Conservation (phyloP, 164 flowering plant species). For the Piper betle region DNA sequence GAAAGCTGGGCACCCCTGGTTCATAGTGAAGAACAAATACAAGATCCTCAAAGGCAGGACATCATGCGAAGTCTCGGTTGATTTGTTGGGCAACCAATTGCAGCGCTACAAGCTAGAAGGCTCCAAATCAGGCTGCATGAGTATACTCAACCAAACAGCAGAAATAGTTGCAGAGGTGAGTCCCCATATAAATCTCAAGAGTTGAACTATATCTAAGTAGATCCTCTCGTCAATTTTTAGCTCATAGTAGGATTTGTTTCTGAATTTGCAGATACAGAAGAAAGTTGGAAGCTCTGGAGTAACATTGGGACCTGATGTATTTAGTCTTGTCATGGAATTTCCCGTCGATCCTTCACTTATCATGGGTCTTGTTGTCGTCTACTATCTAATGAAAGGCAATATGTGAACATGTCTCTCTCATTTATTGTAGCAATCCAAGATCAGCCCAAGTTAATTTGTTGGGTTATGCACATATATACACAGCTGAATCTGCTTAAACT, state of each 20-base stretch:
- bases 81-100: neutral
- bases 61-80: conserved; percentile 10
- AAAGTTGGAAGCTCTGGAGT: conserved; percentile 10
- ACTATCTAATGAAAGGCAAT: conserved; percentile 6
- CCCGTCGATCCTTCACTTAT: conserved; percentile 12
- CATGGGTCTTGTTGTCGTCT: conserved; percentile 11
- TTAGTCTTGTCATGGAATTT: conserved; percentile 13
- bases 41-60: conserved; percentile 5
- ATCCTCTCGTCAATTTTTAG: too few species aligned
- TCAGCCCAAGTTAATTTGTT: too few species aligned
- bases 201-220: neutral
- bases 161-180: conserved; percentile 10
- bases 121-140: conserved; percentile 15
- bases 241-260: neutral
- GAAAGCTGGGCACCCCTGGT: conserved; percentile 13
- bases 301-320: conserved; percentile 15
- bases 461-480: too few species aligned
- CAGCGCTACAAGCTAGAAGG: conserved; percentile 5
- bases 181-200: neutral
- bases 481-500: too few species aligned
- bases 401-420: neutral
- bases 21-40: conserved; percentile 17
- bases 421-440: too few species aligned
- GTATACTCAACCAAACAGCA: conserved; percentile 17
- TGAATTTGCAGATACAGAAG: conserved; percentile 4